Conservation (phyloP, 495 filamentous ascomycete species). For the Neurospora tetraspora region DNA sequence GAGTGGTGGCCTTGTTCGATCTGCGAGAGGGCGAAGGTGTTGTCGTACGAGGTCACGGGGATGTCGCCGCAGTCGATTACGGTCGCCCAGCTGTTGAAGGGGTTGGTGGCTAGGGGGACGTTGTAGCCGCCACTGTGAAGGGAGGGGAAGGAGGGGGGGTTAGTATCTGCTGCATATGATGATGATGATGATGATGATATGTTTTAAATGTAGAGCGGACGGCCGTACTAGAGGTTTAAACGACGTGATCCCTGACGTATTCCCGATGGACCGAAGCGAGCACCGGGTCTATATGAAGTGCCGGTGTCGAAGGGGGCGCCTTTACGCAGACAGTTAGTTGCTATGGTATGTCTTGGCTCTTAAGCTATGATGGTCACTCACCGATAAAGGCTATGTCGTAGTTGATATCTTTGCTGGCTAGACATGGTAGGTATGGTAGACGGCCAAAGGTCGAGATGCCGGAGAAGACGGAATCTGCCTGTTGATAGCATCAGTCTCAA, state of each 20-base stretch:
- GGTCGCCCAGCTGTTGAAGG: constrained; percentile 65
- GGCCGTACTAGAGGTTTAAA: constrained; percentile 49
- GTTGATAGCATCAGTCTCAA: constrained; percentile 4
- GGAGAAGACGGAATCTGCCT: constrained; percentile 56
- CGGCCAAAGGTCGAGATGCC: constrained; percentile 82
- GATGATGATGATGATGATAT: too few species aligned
- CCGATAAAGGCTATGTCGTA: constrained; percentile 83
- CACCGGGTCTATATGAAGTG: constrained; percentile 43
- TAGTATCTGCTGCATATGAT: neutral
- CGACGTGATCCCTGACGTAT: constrained; percentile 75
- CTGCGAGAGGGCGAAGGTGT: constrained; percentile 64
- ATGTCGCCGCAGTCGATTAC: constrained; percentile 82
- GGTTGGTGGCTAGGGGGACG: constrained; percentile 67
- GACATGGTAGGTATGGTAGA: constrained; percentile 62
- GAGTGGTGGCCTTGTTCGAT: constrained; percentile 61
- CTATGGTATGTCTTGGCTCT: constrained; percentile 43
- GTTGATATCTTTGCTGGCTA: constrained; percentile 50
- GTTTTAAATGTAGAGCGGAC: neutral
- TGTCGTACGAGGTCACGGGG: constrained; percentile 71
- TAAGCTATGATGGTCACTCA: constrained; percentile 52
- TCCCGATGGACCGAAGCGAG: constrained; percentile 75
- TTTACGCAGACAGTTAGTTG: constrained; percentile 12
- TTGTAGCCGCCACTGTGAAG: constrained; percentile 58
- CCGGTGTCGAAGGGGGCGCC: constrained; percentile 33
- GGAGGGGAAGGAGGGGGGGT: neutral